These are phyloP conservation scores for Elymus sibiricus DNA, from an alignment of 176 grass and related monocot species.

Conservation along the genomic window DNA sequence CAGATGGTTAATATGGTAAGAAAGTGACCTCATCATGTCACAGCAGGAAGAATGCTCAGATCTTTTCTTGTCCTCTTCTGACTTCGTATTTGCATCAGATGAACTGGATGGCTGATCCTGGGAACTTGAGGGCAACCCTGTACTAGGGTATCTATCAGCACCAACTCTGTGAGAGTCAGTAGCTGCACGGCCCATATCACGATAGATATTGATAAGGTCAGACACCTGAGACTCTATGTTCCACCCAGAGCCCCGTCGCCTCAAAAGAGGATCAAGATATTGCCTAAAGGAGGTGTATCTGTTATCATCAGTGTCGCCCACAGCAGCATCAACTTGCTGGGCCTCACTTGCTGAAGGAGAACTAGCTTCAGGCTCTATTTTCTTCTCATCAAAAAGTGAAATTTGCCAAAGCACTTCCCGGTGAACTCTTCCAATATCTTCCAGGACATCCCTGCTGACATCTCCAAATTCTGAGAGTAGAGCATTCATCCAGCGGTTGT, in stretches of 20 bases:
- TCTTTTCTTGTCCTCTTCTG: conserved; percentile 76
- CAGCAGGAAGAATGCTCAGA: conserved; percentile 65
- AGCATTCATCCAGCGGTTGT: conserved; percentile 95
- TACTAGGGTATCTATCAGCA: conserved; percentile 55
- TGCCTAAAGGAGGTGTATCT: conserved; percentile 89
- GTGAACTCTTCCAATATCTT: conserved; percentile 86
- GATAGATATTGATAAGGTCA: conserved; percentile 90
- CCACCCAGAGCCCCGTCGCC: conserved; percentile 78
- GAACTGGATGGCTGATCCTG: conserved; percentile 57
- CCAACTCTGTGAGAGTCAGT: conserved; percentile 54
- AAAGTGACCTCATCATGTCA: conserved; percentile 93
- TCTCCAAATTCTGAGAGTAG: conserved; percentile 91
- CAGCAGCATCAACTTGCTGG: conserved; percentile 41
- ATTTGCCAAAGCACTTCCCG: conserved; percentile 82
- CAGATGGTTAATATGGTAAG: conserved; percentile 93
- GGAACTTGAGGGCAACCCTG: conserved; percentile 53
- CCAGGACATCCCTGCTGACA: conserved; percentile 73
- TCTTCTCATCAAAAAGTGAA: conserved; percentile 70
- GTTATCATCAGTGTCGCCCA: conserved; percentile 56
- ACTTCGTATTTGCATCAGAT: conserved; percentile 50
- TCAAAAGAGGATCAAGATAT: conserved; percentile 94
- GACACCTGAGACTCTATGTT: conserved; percentile 92
- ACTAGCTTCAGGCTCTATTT: conserved; percentile 44
- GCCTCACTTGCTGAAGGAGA: conserved; percentile 47
- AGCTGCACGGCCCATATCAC: conserved; percentile 80